phyloP scores from a whole-genome alignment of 148 eudicot genomes.

The Selenicereus undatus region DNA sequence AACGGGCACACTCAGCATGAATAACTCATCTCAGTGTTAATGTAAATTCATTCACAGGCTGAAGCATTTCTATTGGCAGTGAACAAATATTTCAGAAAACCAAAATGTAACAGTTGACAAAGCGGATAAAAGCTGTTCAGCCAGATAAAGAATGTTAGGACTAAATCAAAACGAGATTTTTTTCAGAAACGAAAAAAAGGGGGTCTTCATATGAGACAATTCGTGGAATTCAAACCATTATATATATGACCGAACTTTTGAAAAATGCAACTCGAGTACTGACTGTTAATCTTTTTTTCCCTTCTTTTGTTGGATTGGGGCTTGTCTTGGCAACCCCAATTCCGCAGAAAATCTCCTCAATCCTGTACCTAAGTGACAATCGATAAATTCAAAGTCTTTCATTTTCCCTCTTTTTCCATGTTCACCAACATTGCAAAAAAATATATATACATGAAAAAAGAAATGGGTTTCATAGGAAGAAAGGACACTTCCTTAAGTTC shows the following conservation, averaged over 20 bases:
- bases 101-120: not conserved
- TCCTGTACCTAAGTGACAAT: not conserved
- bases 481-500: too few species aligned
- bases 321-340: not conserved
- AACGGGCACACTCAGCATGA: too few species aligned
- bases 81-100: not conserved
- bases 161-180: not conserved
- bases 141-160: not conserved
- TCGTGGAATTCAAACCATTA: not conserved
- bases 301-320: not conserved
- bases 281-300: not conserved
- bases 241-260: not conserved
- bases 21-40: too few species aligned
- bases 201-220: not conserved
- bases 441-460: too few species aligned
- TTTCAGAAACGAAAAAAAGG: not conserved
- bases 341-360: not conserved
- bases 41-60: too few species aligned
- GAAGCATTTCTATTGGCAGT: not conserved
- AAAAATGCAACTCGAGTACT: not conserved
- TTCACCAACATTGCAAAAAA: too few species aligned
- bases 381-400: not conserved
- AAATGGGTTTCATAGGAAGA: not conserved
- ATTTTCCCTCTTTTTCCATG: not conserved
- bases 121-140: not conserved